phyloP scores from a whole-genome alignment of 1,284 basidiomycete genomes.

The Moesziomyces antarcticus region DNA sequence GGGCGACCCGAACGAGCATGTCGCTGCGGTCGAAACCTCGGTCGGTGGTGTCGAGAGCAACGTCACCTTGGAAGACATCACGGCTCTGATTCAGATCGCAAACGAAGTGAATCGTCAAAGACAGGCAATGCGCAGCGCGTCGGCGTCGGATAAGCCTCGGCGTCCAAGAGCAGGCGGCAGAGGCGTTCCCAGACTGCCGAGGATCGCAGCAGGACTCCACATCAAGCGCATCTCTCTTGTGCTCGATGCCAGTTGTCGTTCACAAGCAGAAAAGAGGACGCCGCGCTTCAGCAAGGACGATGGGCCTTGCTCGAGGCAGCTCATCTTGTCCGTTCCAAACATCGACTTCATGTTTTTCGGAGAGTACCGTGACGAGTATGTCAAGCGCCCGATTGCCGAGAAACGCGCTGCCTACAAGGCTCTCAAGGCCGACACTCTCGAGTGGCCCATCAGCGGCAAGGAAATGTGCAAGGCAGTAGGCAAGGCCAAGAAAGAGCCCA shows the following conservation, averaged over 20 bases:
- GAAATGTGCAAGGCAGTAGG: not conserved
- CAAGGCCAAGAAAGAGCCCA: conserved; percentile 5
- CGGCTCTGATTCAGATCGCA: conserved; percentile 25
- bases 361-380: conserved; percentile 52
- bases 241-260: conserved; percentile 35
- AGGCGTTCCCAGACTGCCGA: conserved; percentile 28
- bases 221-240: conserved; percentile 38
- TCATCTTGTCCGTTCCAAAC: conserved; percentile 42
- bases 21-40: conserved; percentile 33
- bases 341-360: conserved; percentile 44
- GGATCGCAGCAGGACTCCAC: conserved; percentile 41
- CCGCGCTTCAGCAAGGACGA: not conserved
- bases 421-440: conserved; percentile 42
- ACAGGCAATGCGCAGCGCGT: conserved; percentile 12
- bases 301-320: conserved; percentile 15
- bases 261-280: not conserved
- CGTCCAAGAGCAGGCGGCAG: conserved; percentile 31
- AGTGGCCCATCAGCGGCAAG: conserved; percentile 46
- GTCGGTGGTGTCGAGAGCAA: conserved; percentile 48
- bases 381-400: conserved; percentile 42
- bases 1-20: conserved; percentile 63
- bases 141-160: conserved; percentile 24
- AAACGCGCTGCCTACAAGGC: conserved; percentile 57
- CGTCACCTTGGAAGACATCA: conserved; percentile 23
- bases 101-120: conserved; percentile 20